These are phyloP conservation scores for Trypanosoma theileri DNA, from an alignment of 208 protist genomes.

Conservation along the genomic window DNA sequence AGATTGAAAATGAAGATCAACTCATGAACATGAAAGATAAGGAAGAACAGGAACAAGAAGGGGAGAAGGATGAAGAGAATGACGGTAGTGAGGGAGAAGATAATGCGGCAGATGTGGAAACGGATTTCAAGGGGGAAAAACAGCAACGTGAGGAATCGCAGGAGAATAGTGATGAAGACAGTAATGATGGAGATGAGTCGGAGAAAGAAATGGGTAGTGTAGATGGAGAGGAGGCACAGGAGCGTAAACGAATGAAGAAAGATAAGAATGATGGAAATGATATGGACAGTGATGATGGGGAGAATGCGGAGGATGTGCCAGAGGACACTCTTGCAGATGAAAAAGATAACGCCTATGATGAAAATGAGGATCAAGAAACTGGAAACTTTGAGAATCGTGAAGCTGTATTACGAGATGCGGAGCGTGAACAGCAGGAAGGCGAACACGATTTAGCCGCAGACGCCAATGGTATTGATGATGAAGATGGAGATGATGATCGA, in stretches of 20 bases:
- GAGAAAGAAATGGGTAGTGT: constrained; percentile 88
- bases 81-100: constrained; percentile 80
- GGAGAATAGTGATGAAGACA: constrained; percentile 69
- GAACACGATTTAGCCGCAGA: constrained; percentile 81
- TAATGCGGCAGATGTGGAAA: constrained; percentile 87
- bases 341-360: constrained; percentile 33
- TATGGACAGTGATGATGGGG: constrained; percentile 74
- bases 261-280: constrained; percentile 76
- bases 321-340: constrained; percentile 70
- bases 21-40: constrained; percentile 92
- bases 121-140: constrained; percentile 83
- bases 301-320: constrained; percentile 75
- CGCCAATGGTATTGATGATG: constrained; percentile 37
- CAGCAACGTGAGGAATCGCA: constrained; percentile 76
- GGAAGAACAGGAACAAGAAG: constrained; percentile 83
- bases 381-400: constrained; percentile 87
- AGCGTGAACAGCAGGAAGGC: constrained; percentile 51
- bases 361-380: constrained; percentile 75
- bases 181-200: constrained; percentile 51
- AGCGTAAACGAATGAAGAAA: constrained; percentile 80
- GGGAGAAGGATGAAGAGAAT: constrained; percentile 74
- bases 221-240: constrained; percentile 84
- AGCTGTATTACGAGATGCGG: constrained; percentile 74
- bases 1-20: constrained; percentile 98
- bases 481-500: constrained; percentile 29